Base-by-base conservation (phyloP, 495 filamentous ascomycete genomes). In the Penicillium atrosanguineum region DNA sequence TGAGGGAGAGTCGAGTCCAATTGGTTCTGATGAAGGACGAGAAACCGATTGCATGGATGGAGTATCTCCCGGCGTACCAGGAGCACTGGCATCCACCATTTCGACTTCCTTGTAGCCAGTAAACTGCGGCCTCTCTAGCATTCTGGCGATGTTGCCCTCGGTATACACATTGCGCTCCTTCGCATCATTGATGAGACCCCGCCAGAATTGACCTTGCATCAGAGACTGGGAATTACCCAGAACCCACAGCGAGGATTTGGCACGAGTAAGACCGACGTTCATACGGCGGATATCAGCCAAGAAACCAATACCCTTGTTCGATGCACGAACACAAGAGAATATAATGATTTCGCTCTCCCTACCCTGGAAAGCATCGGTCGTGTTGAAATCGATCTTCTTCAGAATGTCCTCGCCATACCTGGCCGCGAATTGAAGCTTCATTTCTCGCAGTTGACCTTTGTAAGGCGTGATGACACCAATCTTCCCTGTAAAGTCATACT, bases 391-490 rank as follows among this genome's bases (percentile, higher is more conserved):
- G 46, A 98, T 83, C 36, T 75, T 82, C 29, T 86, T 84, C 19
- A 87, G 78, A 55, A 98, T 91, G 9, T 64, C 67, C 0, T 88
- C 80, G 14, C 94, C 93, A 64, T 87, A 96, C 37, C 73, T 75
- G 9, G 78, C 69, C 2, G 77, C 69, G 63, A 98, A 97, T 7
- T 81, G 79, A 12, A 75, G 71, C 52, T 87, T 90, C 45, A 98
- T 79, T 64, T 91, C 83, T 45, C 77, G 81, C n/a, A 97, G 73
- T 63, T 98, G 94, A 29, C 87, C 88, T 62, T 97, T 97, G 68
- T 98, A 98, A 0, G 92, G 94, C 0, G 94, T 97, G 65, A 98
- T 97, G 67, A 98, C 90, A 51, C 95, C 94, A 47, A 98, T 86
- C 65, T 93, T 95, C 41, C 90, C 85, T 40, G 78, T 81, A 53